Conservation (phyloP, 345 rosid genomes). For the Psidium guajava region DNA sequence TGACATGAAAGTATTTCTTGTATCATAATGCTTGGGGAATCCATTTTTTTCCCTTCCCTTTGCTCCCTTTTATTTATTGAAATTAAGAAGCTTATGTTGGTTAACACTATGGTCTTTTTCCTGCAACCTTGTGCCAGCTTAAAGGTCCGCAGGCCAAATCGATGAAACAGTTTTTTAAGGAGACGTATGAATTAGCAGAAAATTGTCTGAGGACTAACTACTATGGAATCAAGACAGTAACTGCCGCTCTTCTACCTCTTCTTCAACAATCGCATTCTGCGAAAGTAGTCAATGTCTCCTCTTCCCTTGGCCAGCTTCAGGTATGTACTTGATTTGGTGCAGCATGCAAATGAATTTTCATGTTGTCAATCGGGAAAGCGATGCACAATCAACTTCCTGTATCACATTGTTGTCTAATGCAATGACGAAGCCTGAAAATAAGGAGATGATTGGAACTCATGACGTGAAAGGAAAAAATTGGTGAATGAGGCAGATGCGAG, state of each 20-base stretch:
- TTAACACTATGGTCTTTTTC: neutral
- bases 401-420: neutral
- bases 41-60: neutral
- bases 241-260: slow-evolving; percentile 4
- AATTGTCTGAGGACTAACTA: slow-evolving; percentile 11
- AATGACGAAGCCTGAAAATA: neutral
- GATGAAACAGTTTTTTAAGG: neutral
- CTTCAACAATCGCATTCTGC: slow-evolving; percentile 4
- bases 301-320: slow-evolving; percentile 3
- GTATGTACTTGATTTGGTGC: neutral
- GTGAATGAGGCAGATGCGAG: no score
- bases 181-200: slow-evolving; percentile 6
- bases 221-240: slow-evolving; percentile 8
- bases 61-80: neutral
- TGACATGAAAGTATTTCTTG: neutral
- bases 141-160: neutral
- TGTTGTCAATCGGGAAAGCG: neutral
- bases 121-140: neutral
- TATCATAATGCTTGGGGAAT: neutral
- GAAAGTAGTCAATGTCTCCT: slow-evolving; percentile 11
- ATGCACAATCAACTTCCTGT: neutral
- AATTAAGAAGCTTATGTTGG: neutral
- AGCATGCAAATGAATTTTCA: neutral
- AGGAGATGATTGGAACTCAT: neutral
- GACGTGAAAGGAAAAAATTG: no score